Percentiles rank a stretch among this genome's conserved stretches.
phyloP scores from a whole-genome alignment of 73 alveolate species.

The Symbiodinium natans region DNA sequence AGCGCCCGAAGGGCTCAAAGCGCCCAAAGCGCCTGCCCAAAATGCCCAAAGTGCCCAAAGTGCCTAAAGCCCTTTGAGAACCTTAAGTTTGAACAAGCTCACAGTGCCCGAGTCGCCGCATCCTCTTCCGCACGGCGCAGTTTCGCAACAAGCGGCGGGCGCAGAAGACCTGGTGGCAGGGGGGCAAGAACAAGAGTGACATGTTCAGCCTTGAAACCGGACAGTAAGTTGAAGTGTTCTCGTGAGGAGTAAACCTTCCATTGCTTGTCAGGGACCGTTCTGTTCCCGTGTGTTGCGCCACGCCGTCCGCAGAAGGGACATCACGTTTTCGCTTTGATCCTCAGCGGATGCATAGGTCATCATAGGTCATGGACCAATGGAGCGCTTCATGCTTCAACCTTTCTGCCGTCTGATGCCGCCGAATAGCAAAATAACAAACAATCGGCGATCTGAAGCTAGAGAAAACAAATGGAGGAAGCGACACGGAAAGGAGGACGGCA shows the following conservation, averaged over 20 bases:
- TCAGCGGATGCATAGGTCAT: too few relatives aligned
- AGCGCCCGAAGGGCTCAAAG: not conserved
- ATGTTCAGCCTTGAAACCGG: too few relatives aligned
- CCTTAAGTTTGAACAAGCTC: too few relatives aligned
- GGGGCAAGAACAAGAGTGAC: too few relatives aligned
- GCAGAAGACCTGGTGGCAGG: conserved; percentile 37
- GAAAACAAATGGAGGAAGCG: not conserved
- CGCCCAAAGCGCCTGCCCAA: too few relatives aligned
- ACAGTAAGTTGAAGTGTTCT: too few relatives aligned
- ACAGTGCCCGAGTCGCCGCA: conserved; percentile 41
- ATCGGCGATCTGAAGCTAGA: not conserved
- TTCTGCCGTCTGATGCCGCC: too few relatives aligned
- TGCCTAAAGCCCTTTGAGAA: too few relatives aligned
- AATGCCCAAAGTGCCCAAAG: too few relatives aligned
- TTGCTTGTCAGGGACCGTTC: not conserved
- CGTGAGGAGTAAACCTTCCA: too few relatives aligned
- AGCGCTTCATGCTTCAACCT: too few relatives aligned
- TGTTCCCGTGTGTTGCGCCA: conserved; percentile 1
- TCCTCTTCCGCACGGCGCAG: conserved; percentile 73
- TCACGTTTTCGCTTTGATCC: not conserved
- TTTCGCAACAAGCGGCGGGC: conserved; percentile 39
- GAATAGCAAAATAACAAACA: not conserved
- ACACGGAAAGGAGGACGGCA: not conserved
- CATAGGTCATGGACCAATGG: too few relatives aligned
- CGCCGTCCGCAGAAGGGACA: conserved; percentile 27